phyloP scores from a whole-genome alignment of 2,329 filamentous ascomycete genomes.

The Gremmenia infestans region DNA sequence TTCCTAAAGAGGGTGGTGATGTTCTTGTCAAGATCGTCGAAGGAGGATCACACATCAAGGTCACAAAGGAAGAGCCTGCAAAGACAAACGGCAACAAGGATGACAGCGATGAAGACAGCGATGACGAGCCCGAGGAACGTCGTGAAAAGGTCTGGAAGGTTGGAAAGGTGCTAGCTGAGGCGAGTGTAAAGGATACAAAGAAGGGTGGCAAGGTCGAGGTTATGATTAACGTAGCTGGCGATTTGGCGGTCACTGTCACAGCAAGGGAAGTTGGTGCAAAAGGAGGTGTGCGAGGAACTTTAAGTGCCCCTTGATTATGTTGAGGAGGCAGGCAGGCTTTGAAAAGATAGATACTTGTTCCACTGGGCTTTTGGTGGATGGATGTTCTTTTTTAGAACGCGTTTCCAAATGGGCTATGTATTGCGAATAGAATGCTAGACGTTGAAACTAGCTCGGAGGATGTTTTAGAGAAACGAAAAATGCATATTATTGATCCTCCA shows the following conservation, averaged over 20 bases:
- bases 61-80: constrained; percentile 79
- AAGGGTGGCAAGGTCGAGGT: constrained; percentile 90
- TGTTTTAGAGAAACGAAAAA: neutral
- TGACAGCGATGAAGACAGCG: constrained; percentile 57
- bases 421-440: neutral
- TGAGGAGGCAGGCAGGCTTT: neutral
- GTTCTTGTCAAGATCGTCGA: constrained; percentile 86
- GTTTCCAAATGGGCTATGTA: neutral
- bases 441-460: neutral
- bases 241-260: constrained; percentile 75
- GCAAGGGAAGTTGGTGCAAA: constrained; percentile 70
- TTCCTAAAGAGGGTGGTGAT: constrained; percentile 76
- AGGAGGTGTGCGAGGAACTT: constrained; percentile 30
- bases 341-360: neutral
- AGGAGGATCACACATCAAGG: constrained; percentile 85
- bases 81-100: constrained; percentile 57
- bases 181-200: constrained; percentile 76
- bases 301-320: constrained; percentile 25
- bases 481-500: neutral
- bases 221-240: constrained; percentile 78
- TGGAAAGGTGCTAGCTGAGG: constrained; percentile 76
- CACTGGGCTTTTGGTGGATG: neutral
- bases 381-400: neutral
- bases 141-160: constrained; percentile 92
- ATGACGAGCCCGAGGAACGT: constrained; percentile 79